Base-by-base conservation (phyloP, 257 asterid species). In the Ilex aquifolium region DNA sequence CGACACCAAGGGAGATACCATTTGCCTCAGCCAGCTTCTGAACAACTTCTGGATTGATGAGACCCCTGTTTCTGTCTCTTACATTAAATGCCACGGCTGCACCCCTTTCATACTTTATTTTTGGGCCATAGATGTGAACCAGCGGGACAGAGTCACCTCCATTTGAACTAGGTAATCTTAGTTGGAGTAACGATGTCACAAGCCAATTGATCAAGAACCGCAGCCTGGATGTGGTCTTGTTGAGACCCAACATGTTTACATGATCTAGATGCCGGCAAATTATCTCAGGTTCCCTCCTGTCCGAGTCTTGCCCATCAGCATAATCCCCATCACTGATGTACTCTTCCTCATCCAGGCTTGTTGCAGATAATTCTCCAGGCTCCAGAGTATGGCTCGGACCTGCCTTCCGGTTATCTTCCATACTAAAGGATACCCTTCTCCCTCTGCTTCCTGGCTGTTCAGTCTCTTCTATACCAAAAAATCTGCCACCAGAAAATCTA, bases 141-240 rank as follows among this genome's bases (percentile, higher is more conserved):
- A 92, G 94, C 8, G 93, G 85, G 1, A 66, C 66, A 31, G 74
- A 67, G 16, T 77, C 89, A 54, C 70, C 75, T 7, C 82, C 88
- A 14, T 65, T 69, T 14, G 80, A 62, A 65, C 82, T 62, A 32
- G 94, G 83, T 67, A 92, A 70, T 66, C 91, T 83, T 60, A 92
- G 57, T 48, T 90, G 99, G 67, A 89, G 96, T 77, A 92, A 42
- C 1, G 99, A 92, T 1, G 99, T 89, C 10, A 90, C 91, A 2
- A 92, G 86, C 99, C 99, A 92, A 63, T 89, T 92, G 64, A 92
- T 83, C 76, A 92, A 71, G 77, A 83, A 92, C 61, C 99, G 88
- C 7, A 89, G 83, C 4, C 99, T 79, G 12, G 85, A 76, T 17
- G 99, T 87, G 21, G 99, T 92, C 72, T 85, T 87, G 76, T 90